Evolutionary conservation across 495 filamentous ascomycete species (phyloP).

Genomic region (Pseudevernia furfuracea): DNA sequence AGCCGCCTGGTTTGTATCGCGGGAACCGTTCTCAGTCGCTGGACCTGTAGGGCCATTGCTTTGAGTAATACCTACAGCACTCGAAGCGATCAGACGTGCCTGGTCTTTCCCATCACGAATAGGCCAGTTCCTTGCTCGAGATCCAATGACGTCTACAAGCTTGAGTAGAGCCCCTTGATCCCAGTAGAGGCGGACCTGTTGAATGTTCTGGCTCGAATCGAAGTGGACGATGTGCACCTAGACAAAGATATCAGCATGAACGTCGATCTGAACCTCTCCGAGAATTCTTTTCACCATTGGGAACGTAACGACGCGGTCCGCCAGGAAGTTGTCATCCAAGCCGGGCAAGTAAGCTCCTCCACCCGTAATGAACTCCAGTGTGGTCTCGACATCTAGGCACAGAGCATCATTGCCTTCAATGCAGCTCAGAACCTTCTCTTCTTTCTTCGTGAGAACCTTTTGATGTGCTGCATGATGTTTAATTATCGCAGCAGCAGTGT

Average conservation of each 20-base stretch:
- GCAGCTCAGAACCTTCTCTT: slow-evolving; percentile 62
- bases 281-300: slow-evolving; percentile 54
- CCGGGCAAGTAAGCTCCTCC: slow-evolving; percentile 85
- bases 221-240: slow-evolving; percentile 90
- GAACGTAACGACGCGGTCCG: slow-evolving; percentile 72
- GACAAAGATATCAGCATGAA: neutral
- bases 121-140: slow-evolving; percentile 82
- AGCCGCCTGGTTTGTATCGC: slow-evolving; percentile 3
- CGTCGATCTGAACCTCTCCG: neutral
- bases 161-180: slow-evolving; percentile 91
- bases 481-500: slow-evolving; percentile 60
- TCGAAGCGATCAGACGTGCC: slow-evolving; percentile 56
- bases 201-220: slow-evolving; percentile 65
- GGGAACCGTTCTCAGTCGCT: slow-evolving; percentile 9
- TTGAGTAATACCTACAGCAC: slow-evolving; percentile 28
- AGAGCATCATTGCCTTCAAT: slow-evolving; percentile 64
- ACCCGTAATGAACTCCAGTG: slow-evolving; percentile 68
- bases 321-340: slow-evolving; percentile 89
- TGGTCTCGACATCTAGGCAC: slow-evolving; percentile 72
- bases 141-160: slow-evolving; percentile 87
- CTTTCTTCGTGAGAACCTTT: slow-evolving; percentile 63
- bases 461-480: slow-evolving; percentile 64
- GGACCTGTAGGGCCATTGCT: slow-evolving; percentile 21
- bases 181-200: slow-evolving; percentile 83
- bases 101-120: slow-evolving; percentile 87